Conservation (phyloP, 352 stramenopile species). For the Phytophthora rubi region DNA sequence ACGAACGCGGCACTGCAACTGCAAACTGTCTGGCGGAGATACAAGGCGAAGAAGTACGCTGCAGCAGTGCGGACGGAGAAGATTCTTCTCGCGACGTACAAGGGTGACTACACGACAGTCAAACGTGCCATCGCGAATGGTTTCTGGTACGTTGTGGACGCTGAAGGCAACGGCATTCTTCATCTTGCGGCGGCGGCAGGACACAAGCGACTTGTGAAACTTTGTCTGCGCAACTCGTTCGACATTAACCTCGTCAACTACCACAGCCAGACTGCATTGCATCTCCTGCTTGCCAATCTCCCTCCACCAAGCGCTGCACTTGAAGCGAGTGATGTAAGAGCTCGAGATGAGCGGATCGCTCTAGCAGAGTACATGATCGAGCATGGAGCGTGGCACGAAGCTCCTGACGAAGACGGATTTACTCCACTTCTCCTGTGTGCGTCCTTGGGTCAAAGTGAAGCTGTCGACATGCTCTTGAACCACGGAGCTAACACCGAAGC, state of each 20-base stretch:
- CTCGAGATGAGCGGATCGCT: slow-evolving; percentile 50
- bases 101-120: slow-evolving; percentile 77
- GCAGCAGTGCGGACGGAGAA: slow-evolving; percentile 50
- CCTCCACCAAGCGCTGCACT: slow-evolving; percentile 14
- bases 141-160: slow-evolving; percentile 60
- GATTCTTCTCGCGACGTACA: slow-evolving; percentile 73
- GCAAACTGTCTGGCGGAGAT: slow-evolving; percentile 65
- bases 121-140: slow-evolving; percentile 59
- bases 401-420: slow-evolving; percentile 60
- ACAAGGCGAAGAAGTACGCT: slow-evolving; percentile 47
- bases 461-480: slow-evolving; percentile 74
- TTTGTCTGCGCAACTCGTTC: slow-evolving; percentile 78
- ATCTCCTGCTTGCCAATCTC: slow-evolving; percentile 77
- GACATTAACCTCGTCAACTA: slow-evolving; percentile 75
- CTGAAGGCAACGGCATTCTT: slow-evolving; percentile 71
- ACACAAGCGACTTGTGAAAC: slow-evolving; percentile 82
- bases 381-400: slow-evolving; percentile 84
- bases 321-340: slow-evolving; percentile 15
- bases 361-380: slow-evolving; percentile 87
- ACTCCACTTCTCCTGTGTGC: slow-evolving; percentile 71
- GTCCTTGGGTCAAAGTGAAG: slow-evolving; percentile 64
- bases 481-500: slow-evolving; percentile 64
- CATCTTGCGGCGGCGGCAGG: slow-evolving; percentile 71
- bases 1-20: slow-evolving; percentile 48
- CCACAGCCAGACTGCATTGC: slow-evolving; percentile 65